Evolutionary conservation across 2,329 filamentous ascomycete genomes (phyloP).

Genomic region (Trichophaea hybrida): DNA sequence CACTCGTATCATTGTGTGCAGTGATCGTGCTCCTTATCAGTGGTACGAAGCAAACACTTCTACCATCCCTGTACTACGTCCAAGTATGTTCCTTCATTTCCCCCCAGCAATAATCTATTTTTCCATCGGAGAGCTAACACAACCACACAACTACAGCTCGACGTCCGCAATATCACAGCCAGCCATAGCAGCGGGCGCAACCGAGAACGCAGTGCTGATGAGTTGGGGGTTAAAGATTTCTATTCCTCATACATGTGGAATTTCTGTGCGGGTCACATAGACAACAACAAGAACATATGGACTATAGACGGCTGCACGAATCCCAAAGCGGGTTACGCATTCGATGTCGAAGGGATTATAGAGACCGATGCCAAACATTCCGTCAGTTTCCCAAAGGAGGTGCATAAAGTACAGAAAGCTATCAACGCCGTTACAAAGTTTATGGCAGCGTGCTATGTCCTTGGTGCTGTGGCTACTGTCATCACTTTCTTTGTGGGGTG

Average conservation of each 20-base stretch:
- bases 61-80: conserved; percentile 40
- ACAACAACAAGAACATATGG: conserved; percentile 40
- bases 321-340: conserved; percentile 61
- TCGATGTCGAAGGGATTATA: conserved; percentile 55
- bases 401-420: conserved; percentile 52
- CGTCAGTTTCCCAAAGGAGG: conserved; percentile 50
- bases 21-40: conserved; percentile 42
- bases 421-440: conserved; percentile 59
- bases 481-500: conserved; percentile 24
- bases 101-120: not conserved
- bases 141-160: conserved; percentile 24
- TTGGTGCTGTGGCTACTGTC: conserved; percentile 73
- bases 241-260: conserved; percentile 79
- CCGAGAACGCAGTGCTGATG: conserved; percentile 41
- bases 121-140: conserved; percentile 6
- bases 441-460: conserved; percentile 55
- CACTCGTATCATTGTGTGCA: conserved; percentile 60
- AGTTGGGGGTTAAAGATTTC: conserved; percentile 53
- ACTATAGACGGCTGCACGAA: conserved; percentile 50
- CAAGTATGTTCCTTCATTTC: conserved; percentile 28
- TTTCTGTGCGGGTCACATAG: conserved; percentile 50
- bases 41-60: not conserved
- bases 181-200: conserved; percentile 33
- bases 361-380: conserved; percentile 42
- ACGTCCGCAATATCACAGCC: conserved; percentile 31